phyloP scores from a whole-genome alignment of 306 rosid species.

The Lupinus albus region DNA sequence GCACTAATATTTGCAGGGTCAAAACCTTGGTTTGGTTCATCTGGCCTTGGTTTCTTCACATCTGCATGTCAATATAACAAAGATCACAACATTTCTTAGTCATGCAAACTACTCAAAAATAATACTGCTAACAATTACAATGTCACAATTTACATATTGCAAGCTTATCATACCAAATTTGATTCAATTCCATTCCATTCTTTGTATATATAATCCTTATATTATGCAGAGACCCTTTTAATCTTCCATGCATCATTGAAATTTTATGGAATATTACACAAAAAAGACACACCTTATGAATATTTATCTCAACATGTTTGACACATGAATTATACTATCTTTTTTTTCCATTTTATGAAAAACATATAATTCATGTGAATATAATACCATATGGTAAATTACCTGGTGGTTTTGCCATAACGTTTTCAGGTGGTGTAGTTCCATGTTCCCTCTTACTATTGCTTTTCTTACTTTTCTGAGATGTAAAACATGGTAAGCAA shows the following conservation, averaged over 20 bases:
- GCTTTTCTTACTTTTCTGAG: constrained; percentile 58
- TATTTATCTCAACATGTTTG: not conserved
- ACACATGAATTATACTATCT: not conserved
- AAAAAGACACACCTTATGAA: not conserved
- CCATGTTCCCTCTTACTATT: constrained; percentile 42
- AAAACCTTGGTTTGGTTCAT: constrained; percentile 32
- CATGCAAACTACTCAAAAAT: not conserved
- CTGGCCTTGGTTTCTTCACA: constrained; percentile 44
- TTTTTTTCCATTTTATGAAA: not conserved
- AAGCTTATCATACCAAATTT: not conserved
- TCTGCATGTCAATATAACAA: constrained; percentile 37
- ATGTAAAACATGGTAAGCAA: constrained; percentile 83
- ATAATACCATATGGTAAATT: not conserved
- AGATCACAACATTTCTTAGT: not conserved
- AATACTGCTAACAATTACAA: not conserved
- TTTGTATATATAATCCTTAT: no score
- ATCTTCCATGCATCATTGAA: no score
- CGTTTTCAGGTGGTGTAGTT: constrained; percentile 8
- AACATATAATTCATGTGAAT: no score
- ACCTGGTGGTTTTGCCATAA: constrained; percentile 49
- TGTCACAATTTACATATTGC: not conserved
- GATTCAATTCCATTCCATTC: not conserved
- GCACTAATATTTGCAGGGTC: constrained; percentile 51
- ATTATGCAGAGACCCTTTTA: no score
- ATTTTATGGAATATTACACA: no score